Conservation (phyloP, 805 yeast species). For the Suhomyces sp. region DNA sequence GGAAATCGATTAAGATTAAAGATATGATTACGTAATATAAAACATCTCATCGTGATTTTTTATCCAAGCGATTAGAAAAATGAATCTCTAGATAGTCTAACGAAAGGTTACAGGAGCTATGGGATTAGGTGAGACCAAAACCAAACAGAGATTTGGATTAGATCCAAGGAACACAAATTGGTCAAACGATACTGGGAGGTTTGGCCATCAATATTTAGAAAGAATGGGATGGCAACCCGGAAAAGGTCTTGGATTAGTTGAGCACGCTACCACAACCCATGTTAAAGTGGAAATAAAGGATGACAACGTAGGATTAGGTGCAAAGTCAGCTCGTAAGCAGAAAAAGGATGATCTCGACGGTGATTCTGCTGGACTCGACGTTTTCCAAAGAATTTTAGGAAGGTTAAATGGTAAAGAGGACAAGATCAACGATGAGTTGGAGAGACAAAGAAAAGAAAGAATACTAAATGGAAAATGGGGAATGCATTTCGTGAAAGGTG, state of each 20-base stretch:
- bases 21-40: background rate
- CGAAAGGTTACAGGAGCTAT: slow-evolving; percentile 29
- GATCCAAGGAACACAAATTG: slow-evolving; percentile 95
- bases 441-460: slow-evolving; percentile 61
- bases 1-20: background rate
- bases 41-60: background rate
- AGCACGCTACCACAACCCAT: slow-evolving; percentile 70
- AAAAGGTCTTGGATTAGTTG: slow-evolving; percentile 72
- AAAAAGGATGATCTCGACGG: slow-evolving; percentile 73
- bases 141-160: slow-evolving; percentile 79
- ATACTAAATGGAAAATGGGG: slow-evolving; percentile 88
- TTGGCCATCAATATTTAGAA: slow-evolving; percentile 83
- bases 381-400: slow-evolving; percentile 86
- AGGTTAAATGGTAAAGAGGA: slow-evolving; percentile 84
- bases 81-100: background rate
- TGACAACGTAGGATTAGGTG: slow-evolving; percentile 87
- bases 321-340: slow-evolving; percentile 58
- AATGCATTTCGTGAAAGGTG: slow-evolving; percentile 82
- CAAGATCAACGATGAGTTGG: slow-evolving; percentile 60
- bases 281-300: slow-evolving; percentile 79
- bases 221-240: slow-evolving; percentile 94
- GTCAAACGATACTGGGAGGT: slow-evolving; percentile 81
- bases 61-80: slow-evolving; percentile 7
- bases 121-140: slow-evolving; percentile 82
- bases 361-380: slow-evolving; percentile 88